Conservation (phyloP, 768 basidiomycete genomes). For the Amanita brunnescens region DNA sequence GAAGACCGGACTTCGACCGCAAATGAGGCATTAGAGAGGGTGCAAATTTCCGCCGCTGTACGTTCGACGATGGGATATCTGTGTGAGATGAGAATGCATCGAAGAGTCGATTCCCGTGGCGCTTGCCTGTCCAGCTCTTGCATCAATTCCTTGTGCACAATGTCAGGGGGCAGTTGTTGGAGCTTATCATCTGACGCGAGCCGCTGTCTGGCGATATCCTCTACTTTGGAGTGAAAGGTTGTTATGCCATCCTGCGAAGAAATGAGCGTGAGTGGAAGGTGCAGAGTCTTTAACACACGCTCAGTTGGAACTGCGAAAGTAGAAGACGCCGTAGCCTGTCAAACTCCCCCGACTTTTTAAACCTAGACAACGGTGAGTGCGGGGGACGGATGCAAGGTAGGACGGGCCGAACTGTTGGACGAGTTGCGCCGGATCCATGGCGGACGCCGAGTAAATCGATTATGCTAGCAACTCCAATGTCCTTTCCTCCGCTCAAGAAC, state of each 20-base stretch:
- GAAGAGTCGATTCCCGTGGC: neutral
- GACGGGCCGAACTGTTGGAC: constrained; percentile 48
- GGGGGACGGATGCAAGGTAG: neutral
- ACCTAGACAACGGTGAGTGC: constrained; percentile 31
- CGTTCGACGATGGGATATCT: constrained; percentile 65
- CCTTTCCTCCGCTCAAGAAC: constrained; percentile 74
- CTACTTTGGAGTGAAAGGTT: constrained; percentile 49
- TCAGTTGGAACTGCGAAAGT: constrained; percentile 49
- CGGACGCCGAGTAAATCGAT: neutral
- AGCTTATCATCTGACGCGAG: constrained; percentile 47
- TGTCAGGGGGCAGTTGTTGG: constrained; percentile 41
- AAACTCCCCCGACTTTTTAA: constrained; percentile 76
- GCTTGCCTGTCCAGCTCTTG: constrained; percentile 64
- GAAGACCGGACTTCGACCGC: constrained; percentile 32
- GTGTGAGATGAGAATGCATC: constrained; percentile 8
- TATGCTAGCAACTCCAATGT: constrained; percentile 23
- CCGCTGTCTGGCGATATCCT: constrained; percentile 52
- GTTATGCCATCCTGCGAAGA: constrained; percentile 37
- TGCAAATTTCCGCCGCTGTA: constrained; percentile 41
- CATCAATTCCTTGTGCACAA: constrained; percentile 51
- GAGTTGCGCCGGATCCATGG: constrained; percentile 39
- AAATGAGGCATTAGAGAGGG: constrained; percentile 41
- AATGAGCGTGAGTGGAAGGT: neutral
- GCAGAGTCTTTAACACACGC: constrained; percentile 35
- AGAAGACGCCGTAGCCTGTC: constrained; percentile 63